These are phyloP conservation scores for Macadamia integrifolia DNA, from an alignment of 164 flowering plant species.

Conservation along the genomic window DNA sequence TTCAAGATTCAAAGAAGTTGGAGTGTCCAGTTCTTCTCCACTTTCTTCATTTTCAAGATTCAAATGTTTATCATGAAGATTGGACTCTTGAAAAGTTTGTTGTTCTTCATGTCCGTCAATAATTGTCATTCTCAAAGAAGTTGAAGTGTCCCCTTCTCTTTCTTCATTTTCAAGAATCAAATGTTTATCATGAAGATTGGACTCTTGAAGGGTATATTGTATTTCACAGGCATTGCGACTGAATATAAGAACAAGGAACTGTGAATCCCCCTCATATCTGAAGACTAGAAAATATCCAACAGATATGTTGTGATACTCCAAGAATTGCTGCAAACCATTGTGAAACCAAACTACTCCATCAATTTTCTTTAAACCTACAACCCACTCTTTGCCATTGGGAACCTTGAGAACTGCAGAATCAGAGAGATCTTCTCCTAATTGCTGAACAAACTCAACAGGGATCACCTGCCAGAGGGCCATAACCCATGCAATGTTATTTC, in stretches of 20 bases:
- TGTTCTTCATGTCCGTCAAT: too few relatives aligned
- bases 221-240: slow-evolving; percentile 24
- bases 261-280: slow-evolving; percentile 26
- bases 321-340: slow-evolving; percentile 29
- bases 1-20: too few relatives aligned
- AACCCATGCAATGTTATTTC: too few relatives aligned
- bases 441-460: slow-evolving; percentile 25
- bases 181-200: too few relatives aligned
- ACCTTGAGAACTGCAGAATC: slow-evolving; percentile 12
- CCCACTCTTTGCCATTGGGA: slow-evolving; percentile 23
- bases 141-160: too few relatives aligned
- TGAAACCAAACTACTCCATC: slow-evolving; percentile 17
- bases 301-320: slow-evolving; percentile 18
- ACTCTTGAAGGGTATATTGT: slow-evolving; percentile 8
- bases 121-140: too few relatives aligned
- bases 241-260: slow-evolving; percentile 23
- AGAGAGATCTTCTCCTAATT: slow-evolving; percentile 14
- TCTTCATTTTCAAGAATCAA: too few relatives aligned
- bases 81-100: too few relatives aligned
- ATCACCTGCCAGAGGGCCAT: slow-evolving; percentile 19
- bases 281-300: slow-evolving; percentile 28
- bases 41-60: too few relatives aligned
- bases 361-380: slow-evolving; percentile 14
- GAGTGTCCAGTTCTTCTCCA: too few relatives aligned
- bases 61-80: too few relatives aligned